Conservation (phyloP, 257 asterid species). For the Solanum etuberosum region DNA sequence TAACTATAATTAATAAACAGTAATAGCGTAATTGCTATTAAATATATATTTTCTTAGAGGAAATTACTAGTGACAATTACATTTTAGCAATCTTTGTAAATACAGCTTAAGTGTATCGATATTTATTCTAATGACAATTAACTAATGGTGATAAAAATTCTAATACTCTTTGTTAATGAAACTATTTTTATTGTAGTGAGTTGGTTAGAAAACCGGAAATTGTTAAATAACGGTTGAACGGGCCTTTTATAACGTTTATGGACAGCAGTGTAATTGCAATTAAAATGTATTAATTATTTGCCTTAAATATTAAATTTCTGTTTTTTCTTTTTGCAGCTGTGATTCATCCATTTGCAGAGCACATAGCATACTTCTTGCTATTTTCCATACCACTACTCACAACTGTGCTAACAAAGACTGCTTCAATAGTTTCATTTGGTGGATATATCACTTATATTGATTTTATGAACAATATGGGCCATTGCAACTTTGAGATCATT, state of each 20-base stretch:
- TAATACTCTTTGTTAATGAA: no score
- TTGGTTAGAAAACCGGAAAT: no score
- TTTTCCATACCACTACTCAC: conserved; percentile 13
- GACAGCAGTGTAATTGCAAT: background rate
- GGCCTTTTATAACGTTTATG: background rate
- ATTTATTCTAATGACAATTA: no score
- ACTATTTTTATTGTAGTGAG: no score
- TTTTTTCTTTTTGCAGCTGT: conserved; percentile 8
- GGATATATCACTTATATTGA: conserved; percentile 16
- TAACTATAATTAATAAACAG: no score
- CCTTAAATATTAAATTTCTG: background rate
- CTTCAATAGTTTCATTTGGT: background rate
- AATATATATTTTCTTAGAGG: no score
- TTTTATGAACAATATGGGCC: conserved; percentile 24
- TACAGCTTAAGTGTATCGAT: no score
- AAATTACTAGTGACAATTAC: no score
- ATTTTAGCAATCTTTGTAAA: no score
- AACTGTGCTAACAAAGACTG: conserved; percentile 4
- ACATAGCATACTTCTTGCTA: conserved; percentile 10
- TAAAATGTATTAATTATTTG: background rate
- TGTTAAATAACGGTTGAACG: no score
- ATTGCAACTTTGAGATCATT: conserved; percentile 22
- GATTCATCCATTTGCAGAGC: conserved; percentile 28
- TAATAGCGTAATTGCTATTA: no score
- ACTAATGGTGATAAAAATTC: no score